phyloP scores from a whole-genome alignment of 176 grass and related monocot genomes.

The Bolboschoenus planiculmis region DNA sequence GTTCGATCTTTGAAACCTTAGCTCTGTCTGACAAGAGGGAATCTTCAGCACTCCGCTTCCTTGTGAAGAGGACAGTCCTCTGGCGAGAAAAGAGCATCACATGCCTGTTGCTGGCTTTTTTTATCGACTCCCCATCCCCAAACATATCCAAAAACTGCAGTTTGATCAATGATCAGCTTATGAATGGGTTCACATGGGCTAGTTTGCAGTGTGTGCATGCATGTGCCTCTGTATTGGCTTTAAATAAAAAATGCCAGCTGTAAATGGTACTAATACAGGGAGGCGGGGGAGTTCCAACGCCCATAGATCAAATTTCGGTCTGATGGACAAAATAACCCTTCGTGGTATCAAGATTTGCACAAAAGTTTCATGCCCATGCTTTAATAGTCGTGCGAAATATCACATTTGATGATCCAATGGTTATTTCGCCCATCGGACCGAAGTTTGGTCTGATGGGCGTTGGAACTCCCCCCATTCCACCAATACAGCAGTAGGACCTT shows the following conservation, averaged over 20 bases:
- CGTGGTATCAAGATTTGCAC: too few relatives aligned
- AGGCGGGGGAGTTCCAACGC: too few relatives aligned
- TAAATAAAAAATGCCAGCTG: background rate
- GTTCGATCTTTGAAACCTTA: slow-evolving; percentile 52
- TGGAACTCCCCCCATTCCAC: too few relatives aligned
- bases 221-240: background rate
- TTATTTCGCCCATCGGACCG: too few relatives aligned
- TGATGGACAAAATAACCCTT: too few relatives aligned
- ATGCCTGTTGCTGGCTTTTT: slow-evolving; percentile 66
- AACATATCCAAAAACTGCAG: slow-evolving; percentile 90
- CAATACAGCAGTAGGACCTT: background rate
- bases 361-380: too few relatives aligned
- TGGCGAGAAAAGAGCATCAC: slow-evolving; percentile 56
- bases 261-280: background rate
- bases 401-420: too few relatives aligned
- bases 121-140: slow-evolving; percentile 80
- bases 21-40: slow-evolving; percentile 51
- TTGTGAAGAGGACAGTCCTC: slow-evolving; percentile 51
- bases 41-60: slow-evolving; percentile 84
- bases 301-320: too few relatives aligned
- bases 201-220: background rate
- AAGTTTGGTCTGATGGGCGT: too few relatives aligned
- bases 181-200: background rate
- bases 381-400: too few relatives aligned
- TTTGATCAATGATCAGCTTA: slow-evolving; percentile 21